Base-by-base conservation (phyloP, 164 flowering plant species). In the Berberis thunbergii region DNA sequence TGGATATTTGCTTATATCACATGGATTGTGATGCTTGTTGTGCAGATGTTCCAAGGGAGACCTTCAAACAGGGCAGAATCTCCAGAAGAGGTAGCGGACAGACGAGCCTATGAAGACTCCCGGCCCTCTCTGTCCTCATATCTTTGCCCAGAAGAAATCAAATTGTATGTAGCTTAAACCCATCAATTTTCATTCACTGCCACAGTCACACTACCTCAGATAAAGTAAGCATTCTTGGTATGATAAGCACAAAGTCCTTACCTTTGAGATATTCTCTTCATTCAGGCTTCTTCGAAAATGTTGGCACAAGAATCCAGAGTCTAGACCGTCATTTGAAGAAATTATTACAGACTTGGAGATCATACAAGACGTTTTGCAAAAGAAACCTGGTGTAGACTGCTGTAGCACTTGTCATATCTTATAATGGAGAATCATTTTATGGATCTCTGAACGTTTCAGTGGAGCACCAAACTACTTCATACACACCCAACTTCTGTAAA, bases 251-350 rank as follows among this genome's bases (percentile, higher is more conserved):
- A 8, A 41, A 42, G 12, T 7, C 44, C 3, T 41, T 9, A 13
- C 41, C 43, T 57, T 39, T 39, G 42, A 26, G 50, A 11, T 46
- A 13, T 41, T 48, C 42, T 10, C 62, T 57, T 50, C 45, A 45
- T 63, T 54, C 71, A 81, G 85, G 77, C 78, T 80, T 56, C 83
- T 84, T 41, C 70, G 72, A 52, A 73, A 76, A 12, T 84, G 85
- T 76, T 84, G 88, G 88, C 85, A 81, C 72, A 78, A 76, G 78
- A 77, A 76, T 61, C 84, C 84, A 1, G 86, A 84, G 59, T 63
- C 57, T 54, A 75, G 84, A 11, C 88, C 84, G 3, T 68, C 86
- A 52, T 84, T 82, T 59, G 83, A 76, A 76, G 75, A 72, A 45
- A 84, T 84, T 64, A 82, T 84, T 10, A 46, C 44, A 4, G 57